These are phyloP conservation scores for Rubus idaeus DNA, from an alignment of 306 rosid species.

Conservation along the genomic window DNA sequence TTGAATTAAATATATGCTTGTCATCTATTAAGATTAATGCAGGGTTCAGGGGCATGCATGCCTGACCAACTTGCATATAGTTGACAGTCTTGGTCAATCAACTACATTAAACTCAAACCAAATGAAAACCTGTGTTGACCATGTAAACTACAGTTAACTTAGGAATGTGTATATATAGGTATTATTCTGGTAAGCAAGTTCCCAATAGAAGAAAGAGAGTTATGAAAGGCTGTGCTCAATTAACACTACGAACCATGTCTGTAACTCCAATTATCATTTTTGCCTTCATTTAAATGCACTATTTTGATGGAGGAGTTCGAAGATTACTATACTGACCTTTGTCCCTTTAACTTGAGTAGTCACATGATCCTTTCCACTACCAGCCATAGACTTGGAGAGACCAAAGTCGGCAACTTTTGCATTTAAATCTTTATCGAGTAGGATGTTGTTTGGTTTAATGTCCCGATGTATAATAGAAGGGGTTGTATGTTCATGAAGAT, in stretches of 20 bases:
- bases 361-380: slow-evolving; percentile 46
- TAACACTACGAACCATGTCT: not conserved
- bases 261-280: no score
- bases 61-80: no score
- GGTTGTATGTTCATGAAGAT: slow-evolving; percentile 71
- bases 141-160: not conserved
- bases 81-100: not conserved
- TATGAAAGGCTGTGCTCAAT: not conserved
- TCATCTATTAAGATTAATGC: not conserved
- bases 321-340: slow-evolving; percentile 33
- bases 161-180: not conserved
- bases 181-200: not conserved
- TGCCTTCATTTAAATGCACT: no score
- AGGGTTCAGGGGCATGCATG: not conserved
- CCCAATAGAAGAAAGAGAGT: not conserved
- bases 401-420: slow-evolving; percentile 73
- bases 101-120: not conserved
- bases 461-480: slow-evolving; percentile 82
- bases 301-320: no score
- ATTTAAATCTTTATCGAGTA: no score
- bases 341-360: slow-evolving; percentile 84
- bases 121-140: no score
- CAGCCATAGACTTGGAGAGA: slow-evolving; percentile 63
- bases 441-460: slow-evolving; percentile 44
- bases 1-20: not conserved